These are phyloP conservation scores for Pseudogymnoascus sp. DNA, from an alignment of 2,329 filamentous ascomycete species.

Conservation along the genomic window DNA sequence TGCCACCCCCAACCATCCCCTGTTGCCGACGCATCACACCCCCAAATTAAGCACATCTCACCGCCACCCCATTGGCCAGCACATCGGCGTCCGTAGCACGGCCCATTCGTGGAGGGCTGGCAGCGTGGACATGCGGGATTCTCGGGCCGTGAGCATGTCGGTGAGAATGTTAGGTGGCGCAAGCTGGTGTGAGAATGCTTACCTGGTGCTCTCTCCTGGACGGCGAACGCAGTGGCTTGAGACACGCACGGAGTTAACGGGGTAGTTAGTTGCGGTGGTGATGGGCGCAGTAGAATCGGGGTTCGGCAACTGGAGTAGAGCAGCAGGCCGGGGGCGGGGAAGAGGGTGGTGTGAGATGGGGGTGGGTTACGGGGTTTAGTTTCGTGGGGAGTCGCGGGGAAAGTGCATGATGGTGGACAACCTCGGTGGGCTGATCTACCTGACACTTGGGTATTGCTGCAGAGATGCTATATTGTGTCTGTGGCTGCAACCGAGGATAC, in stretches of 20 bases:
- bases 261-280: not conserved
- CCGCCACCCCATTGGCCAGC: not conserved
- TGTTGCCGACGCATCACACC: not conserved
- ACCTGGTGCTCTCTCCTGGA: not conserved
- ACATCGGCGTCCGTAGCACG: not conserved
- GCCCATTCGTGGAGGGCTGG: not conserved
- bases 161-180: not conserved
- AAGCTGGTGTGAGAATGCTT: not conserved
- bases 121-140: not conserved
- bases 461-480: not conserved
- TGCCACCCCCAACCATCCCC: not conserved
- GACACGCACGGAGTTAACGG: not conserved
- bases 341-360: not conserved
- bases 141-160: not conserved
- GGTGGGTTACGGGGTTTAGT: not conserved
- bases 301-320: not conserved
- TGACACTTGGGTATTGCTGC: not conserved
- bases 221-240: not conserved
- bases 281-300: not conserved
- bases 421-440: not conserved
- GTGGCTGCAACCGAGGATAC: not conserved
- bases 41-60: conserved; percentile 6
- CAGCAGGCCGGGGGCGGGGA: not conserved
- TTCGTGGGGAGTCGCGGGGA: not conserved
- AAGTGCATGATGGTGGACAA: not conserved